Conservation (phyloP, 202 grass and related monocot species). For the Setaria viridis region DNA sequence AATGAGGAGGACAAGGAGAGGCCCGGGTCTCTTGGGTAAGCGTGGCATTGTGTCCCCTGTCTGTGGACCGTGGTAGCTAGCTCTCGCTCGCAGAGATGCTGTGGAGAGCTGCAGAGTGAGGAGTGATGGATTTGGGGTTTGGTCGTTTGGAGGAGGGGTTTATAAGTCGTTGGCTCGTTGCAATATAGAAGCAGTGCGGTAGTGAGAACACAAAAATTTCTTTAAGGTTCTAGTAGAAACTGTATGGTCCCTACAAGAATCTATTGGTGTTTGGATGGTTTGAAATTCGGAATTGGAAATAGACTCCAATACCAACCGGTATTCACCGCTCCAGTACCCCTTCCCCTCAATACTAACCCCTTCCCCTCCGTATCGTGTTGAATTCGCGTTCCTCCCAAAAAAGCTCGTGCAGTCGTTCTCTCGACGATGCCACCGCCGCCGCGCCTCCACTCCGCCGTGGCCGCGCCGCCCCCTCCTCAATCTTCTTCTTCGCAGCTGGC, state of each 20-base stretch:
- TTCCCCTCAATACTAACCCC: too few species aligned
- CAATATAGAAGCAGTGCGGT: conserved; percentile 1
- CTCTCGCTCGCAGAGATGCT: neutral
- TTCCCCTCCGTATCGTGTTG: too few species aligned
- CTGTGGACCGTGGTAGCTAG: neutral
- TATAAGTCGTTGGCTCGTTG: neutral
- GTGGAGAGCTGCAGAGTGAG: neutral
- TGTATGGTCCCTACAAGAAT: neutral
- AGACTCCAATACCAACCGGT: too few species aligned
- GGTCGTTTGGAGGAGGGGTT: neutral
- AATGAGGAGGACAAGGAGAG: conserved; percentile 32
- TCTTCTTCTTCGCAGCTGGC: too few species aligned
- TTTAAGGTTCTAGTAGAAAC: neutral
- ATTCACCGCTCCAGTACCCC: too few species aligned
- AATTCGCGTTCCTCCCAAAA: too few species aligned
- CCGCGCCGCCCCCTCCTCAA: too few species aligned
- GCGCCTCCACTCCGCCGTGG: too few species aligned
- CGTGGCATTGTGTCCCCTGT: conserved; percentile 37
- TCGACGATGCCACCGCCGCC: too few species aligned
- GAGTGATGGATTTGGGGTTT: neutral
- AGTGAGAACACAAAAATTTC: too few species aligned
- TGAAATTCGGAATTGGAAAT: too few species aligned
- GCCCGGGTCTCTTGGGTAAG: conserved; percentile 20
- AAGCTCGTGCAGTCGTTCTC: too few species aligned
- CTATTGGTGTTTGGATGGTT: neutral